Conservation (phyloP, 192 early-diverging fungal genomes). For the Haplosporangium gracile region DNA sequence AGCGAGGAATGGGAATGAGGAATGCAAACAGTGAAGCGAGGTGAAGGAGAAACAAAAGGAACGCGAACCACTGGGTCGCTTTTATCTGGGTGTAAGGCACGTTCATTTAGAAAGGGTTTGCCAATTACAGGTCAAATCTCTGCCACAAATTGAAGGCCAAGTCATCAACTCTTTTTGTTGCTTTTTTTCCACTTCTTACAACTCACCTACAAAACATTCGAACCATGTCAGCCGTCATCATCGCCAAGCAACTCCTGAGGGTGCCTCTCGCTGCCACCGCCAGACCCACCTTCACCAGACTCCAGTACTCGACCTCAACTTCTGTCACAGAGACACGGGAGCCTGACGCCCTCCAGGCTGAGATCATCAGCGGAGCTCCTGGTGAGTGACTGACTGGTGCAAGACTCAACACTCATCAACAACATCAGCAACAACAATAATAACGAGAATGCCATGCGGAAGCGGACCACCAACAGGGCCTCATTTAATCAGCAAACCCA, state of each 20-base stretch:
- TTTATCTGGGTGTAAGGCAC: not conserved
- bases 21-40: not conserved
- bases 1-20: not conserved
- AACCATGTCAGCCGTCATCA: slow-evolving; percentile 8
- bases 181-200: not conserved
- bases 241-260: slow-evolving; percentile 13
- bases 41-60: not conserved
- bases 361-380: slow-evolving; percentile 37
- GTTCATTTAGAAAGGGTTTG: slow-evolving; percentile 2
- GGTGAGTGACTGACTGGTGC: slow-evolving; percentile 11
- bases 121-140: not conserved
- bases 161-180: not conserved
- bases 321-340: slow-evolving; percentile 19
- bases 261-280: not conserved
- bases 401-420: not conserved
- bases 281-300: slow-evolving; percentile 9
- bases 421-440: not conserved
- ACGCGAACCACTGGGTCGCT: not conserved
- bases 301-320: slow-evolving; percentile 19
- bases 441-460: not conserved
- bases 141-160: not conserved
- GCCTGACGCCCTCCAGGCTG: slow-evolving; percentile 25
- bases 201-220: not conserved
- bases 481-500: not conserved
- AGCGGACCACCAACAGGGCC: not conserved